Percentiles rank a stretch among this genome's conserved stretches.
These are phyloP conservation scores for Pseudocercospora fijiensis DNA, from an alignment of 2,329 filamentous ascomycete species.

Conservation along the genomic window DNA sequence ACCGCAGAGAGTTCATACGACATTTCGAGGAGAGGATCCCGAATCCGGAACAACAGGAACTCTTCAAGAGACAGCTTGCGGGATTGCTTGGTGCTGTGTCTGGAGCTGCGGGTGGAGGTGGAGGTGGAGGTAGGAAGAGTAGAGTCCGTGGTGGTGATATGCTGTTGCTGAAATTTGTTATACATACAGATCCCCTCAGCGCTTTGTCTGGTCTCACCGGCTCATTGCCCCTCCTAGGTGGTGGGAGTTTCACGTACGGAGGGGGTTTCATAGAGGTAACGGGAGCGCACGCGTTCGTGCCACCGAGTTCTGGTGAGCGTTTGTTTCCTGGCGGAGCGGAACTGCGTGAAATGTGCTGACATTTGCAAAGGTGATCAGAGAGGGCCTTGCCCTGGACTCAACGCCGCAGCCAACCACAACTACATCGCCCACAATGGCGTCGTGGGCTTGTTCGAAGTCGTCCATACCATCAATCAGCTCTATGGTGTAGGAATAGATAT, in stretches of 20 bases:
- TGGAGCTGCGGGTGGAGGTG: background rate
- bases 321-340: background rate
- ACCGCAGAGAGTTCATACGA: background rate
- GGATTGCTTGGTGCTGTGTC: background rate
- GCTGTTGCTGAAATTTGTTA: background rate
- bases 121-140: background rate
- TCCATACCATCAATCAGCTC: background rate
- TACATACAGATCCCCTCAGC: background rate
- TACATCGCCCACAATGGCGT: slow-evolving; percentile 47
- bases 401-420: slow-evolving; percentile 45
- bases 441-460: slow-evolving; percentile 26
- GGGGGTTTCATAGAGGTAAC: background rate
- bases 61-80: slow-evolving; percentile 5
- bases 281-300: background rate
- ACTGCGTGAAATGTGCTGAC: background rate
- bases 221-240: background rate
- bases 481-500: slow-evolving; percentile 39
- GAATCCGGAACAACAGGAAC: background rate
- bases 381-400: slow-evolving; percentile 45
- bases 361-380: slow-evolving; percentile 1
- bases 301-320: background rate
- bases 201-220: background rate
- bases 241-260: background rate
- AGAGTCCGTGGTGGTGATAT: background rate
- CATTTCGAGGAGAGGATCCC: slow-evolving; percentile 1